Conservation (phyloP, 2,329 filamentous ascomycete species). For the Sarocladiaceae sp. region DNA sequence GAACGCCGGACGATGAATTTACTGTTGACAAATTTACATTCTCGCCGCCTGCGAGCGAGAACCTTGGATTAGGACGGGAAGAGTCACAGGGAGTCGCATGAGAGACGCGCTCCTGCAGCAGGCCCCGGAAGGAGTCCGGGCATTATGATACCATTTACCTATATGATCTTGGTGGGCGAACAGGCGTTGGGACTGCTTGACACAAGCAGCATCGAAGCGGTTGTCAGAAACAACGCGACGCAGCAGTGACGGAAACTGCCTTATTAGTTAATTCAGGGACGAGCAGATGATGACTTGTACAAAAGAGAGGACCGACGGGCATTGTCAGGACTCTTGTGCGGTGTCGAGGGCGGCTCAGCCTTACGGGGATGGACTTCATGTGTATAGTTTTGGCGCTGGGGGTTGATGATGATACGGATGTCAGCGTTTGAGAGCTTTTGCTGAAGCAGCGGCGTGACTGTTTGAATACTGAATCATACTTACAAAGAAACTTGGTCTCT, state of each 20-base stretch:
- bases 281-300: neutral
- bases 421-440: neutral
- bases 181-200: conserved; percentile 9
- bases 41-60: conserved; percentile 29
- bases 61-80: conserved; percentile 27
- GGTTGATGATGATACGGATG: conserved; percentile 1
- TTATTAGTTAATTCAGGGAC: neutral
- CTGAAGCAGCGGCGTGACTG: neutral
- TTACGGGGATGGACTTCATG: conserved; percentile 1
- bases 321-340: neutral
- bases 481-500: too few relatives aligned
- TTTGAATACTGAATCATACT: conserved; percentile 1
- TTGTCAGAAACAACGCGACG: neutral
- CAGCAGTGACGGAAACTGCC: neutral
- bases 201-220: neutral
- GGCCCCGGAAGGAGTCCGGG: neutral
- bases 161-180: conserved; percentile 5
- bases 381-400: neutral
- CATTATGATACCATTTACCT: conserved; percentile 9
- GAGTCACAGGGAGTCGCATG: conserved; percentile 17
- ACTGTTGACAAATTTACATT: conserved; percentile 56
- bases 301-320: neutral
- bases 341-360: neutral
- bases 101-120: neutral
- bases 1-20: conserved; percentile 63